Percentiles rank a stretch among this genome's conserved stretches.
Evolutionary conservation across 2,329 filamentous ascomycete genomes (phyloP).

Genomic region (Akanthomyces lecanii): DNA sequence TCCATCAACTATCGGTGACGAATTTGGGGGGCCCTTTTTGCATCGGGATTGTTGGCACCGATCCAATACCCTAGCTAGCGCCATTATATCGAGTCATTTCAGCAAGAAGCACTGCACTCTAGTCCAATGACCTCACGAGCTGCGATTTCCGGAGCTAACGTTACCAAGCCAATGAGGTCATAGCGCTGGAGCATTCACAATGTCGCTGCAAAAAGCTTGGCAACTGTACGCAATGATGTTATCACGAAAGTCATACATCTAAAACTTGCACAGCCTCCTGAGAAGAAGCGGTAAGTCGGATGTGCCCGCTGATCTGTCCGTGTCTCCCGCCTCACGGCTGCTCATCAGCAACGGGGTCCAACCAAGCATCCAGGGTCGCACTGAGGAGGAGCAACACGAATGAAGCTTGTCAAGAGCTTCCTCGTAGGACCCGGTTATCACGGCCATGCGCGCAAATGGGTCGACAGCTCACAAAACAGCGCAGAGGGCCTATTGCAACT

Average conservation of each 20-base stretch:
- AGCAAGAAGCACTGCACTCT: background rate
- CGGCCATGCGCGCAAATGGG: background rate
- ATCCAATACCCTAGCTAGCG: background rate
- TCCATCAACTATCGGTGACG: background rate
- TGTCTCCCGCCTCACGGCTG: background rate
- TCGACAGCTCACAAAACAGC: background rate
- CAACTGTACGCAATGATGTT: background rate
- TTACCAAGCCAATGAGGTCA: background rate
- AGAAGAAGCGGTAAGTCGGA: background rate
- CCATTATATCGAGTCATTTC: background rate
- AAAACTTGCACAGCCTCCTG: background rate
- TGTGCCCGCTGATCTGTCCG: background rate
- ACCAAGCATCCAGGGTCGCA: too few relatives aligned
- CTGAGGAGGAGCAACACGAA: background rate
- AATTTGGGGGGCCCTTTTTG: background rate
- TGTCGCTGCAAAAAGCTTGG: background rate
- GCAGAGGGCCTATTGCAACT: background rate
- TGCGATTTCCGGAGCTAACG: background rate
- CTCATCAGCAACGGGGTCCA: background rate
- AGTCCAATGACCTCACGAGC: background rate
- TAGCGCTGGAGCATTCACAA: background rate
- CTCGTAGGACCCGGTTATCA: constrained; percentile 1
- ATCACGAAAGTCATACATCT: background rate
- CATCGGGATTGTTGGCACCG: background rate
- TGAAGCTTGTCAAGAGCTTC: background rate